A percentile compares a stretch with the other conserved stretches of the same genome.
Conservation (phyloP, 1,284 basidiomycete genomes). For the Moniliella sp. region DNA sequence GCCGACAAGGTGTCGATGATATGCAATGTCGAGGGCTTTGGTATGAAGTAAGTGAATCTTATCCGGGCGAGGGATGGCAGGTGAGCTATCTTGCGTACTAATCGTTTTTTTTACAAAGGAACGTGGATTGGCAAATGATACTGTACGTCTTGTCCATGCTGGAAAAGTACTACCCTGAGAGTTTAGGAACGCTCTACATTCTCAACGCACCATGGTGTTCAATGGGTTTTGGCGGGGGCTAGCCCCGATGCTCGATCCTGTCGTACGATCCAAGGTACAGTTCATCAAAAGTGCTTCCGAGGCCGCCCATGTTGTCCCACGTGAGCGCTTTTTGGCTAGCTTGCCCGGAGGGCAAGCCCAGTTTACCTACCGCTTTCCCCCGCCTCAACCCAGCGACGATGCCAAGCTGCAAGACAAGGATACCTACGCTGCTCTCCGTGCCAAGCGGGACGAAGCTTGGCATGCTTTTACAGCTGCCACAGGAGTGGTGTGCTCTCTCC, state of each 20-base stretch:
- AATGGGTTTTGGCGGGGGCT: too few species aligned
- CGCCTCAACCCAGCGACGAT: constrained; percentile 28
- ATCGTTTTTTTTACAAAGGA: too few species aligned
- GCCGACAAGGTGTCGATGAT: too few species aligned
- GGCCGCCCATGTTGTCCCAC: constrained; percentile 14
- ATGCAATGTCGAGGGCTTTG: too few species aligned
- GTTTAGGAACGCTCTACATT: too few species aligned
- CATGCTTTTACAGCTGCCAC: constrained; percentile 27
- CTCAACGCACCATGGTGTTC: too few species aligned
- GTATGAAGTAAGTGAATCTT: too few species aligned
- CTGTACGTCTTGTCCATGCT: too few species aligned
- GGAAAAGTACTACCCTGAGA: too few species aligned
- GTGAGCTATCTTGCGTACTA: too few species aligned
- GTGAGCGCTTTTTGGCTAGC: constrained; percentile 10
- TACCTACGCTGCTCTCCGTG: constrained; percentile 16
- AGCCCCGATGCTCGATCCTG: constrained; percentile 15
- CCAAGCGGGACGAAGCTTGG: constrained; percentile 19
- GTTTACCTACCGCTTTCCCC: constrained; percentile 11
- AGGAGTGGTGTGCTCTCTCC: constrained; percentile 7
- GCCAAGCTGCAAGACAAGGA: constrained; percentile 16
- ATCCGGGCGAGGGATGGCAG: too few species aligned
- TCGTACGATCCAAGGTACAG: constrained; percentile 18
- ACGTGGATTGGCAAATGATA: too few species aligned
- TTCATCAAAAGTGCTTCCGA: constrained; percentile 26
- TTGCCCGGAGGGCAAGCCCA: constrained; percentile 13